phyloP scores from a whole-genome alignment of 2,329 filamentous ascomycete species.

The Coniochaeta prunicola region DNA sequence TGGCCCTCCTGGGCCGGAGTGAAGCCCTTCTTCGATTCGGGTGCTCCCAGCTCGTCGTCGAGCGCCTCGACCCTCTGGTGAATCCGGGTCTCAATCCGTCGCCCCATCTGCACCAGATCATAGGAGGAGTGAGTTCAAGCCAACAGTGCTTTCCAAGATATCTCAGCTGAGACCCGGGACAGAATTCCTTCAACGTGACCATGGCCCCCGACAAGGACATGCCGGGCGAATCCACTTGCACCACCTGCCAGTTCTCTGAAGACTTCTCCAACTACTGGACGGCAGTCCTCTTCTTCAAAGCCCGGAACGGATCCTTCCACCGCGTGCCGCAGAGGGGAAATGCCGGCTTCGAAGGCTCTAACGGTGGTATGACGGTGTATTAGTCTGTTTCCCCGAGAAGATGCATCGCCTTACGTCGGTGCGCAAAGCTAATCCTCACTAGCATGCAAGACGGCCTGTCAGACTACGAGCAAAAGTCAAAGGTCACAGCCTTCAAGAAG shows the following conservation, averaged over 20 bases:
- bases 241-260: conserved; percentile 24
- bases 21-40: conserved; percentile 12
- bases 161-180: not conserved
- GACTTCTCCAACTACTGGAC: conserved; percentile 24
- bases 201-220: conserved; percentile 24
- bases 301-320: not conserved
- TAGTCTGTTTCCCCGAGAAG: conserved; percentile 12
- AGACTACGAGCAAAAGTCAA: conserved; percentile 22
- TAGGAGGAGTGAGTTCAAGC: conserved; percentile 11
- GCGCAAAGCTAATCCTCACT: conserved; percentile 12
- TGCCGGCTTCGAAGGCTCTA: conserved; percentile 18
- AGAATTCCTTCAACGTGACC: conserved; percentile 30
- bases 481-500: conserved; percentile 33
- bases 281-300: conserved; percentile 7
- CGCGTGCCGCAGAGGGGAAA: conserved; percentile 19
- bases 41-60: conserved; percentile 12
- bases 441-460: conserved; percentile 22
- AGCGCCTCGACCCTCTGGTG: conserved; percentile 13
- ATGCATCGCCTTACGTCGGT: too few species aligned
- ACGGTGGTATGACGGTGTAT: conserved; percentile 27
- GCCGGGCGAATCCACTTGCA: conserved; percentile 19
- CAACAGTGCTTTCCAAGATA: not conserved
- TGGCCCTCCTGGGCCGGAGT: conserved; percentile 5
- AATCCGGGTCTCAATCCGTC: conserved; percentile 10
- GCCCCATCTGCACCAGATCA: conserved; percentile 13